Percentiles rank a stretch among this genome's conserved stretches.
Conservation (phyloP, 139 green algal genomes). For the Nannochloris sp. region DNA sequence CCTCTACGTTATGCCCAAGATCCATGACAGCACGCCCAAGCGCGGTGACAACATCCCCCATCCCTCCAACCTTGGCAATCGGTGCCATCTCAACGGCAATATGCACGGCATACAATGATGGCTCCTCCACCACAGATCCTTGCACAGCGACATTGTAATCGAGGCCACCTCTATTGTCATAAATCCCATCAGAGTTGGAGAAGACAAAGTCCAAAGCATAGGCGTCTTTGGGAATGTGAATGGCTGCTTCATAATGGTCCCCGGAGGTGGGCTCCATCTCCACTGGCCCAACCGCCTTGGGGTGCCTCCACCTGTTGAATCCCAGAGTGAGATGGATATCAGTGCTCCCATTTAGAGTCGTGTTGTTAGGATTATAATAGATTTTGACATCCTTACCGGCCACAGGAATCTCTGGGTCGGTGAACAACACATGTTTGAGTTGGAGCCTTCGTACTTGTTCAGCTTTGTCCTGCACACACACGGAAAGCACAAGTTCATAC, state of each 20-base stretch:
- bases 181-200: constrained; percentile 50
- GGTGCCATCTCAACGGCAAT: constrained; percentile 95
- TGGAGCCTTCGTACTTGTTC: constrained; percentile 31
- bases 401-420: constrained; percentile 18
- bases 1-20: constrained; percentile 57
- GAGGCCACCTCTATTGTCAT: constrained; percentile 79
- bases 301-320: constrained; percentile 61
- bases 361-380: constrained; percentile 65
- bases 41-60: constrained; percentile 94
- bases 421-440: constrained; percentile 47
- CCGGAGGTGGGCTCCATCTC: constrained; percentile 44
- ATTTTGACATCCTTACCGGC: constrained; percentile 40
- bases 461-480: constrained; percentile 10
- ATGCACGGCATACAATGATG: constrained; percentile 73
- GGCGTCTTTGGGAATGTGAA: constrained; percentile 60
- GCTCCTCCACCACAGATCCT: constrained; percentile 31
- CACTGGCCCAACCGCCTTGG: constrained; percentile 34
- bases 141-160: constrained; percentile 84
- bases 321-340: constrained; percentile 45
- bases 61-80: constrained; percentile 91
- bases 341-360: constrained; percentile 37
- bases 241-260: constrained; percentile 3
- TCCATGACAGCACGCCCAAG: constrained; percentile 83
- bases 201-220: constrained; percentile 86
- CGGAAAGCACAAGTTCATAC: neutral